Conservation (phyloP, 106 monocot genomes). For the Dendrobium chrysotoxum region DNA sequence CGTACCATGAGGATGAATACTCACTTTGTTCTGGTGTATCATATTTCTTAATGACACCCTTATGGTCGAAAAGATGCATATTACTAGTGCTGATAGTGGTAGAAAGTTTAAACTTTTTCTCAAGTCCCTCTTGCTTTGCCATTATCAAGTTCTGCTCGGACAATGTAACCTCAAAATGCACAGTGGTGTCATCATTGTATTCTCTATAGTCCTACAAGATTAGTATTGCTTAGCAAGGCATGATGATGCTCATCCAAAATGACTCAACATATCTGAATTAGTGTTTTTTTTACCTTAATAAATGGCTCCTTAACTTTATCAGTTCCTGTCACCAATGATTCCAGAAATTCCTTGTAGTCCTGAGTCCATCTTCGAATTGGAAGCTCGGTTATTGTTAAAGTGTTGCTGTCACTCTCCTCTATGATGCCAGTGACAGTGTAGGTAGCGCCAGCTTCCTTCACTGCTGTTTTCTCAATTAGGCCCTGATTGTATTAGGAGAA, state of each 20-base stretch:
- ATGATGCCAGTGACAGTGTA: constrained; percentile 73
- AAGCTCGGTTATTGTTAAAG: constrained; percentile 69
- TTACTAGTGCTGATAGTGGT: constrained; percentile 77
- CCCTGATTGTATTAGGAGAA: constrained; percentile 23
- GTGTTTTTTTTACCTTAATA: constrained; percentile 42
- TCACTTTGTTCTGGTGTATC: constrained; percentile 82
- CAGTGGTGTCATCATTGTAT: constrained; percentile 67
- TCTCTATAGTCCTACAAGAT: constrained; percentile 55
- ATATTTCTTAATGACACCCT: constrained; percentile 78
- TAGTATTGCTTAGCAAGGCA: not conserved
- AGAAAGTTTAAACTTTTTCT: constrained; percentile 89
- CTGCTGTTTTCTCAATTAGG: constrained; percentile 59
- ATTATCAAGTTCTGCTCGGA: constrained; percentile 68
- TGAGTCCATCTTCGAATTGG: constrained; percentile 88
- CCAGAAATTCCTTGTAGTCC: constrained; percentile 84
- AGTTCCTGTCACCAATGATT: constrained; percentile 44
- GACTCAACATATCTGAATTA: not conserved
- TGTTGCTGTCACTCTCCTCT: constrained; percentile 59
- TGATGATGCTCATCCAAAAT: not conserved
- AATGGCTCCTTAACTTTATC: constrained; percentile 89
- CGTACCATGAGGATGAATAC: constrained; percentile 2
- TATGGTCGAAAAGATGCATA: constrained; percentile 95
- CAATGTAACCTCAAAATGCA: constrained; percentile 70
- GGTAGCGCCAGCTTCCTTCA: constrained; percentile 70
- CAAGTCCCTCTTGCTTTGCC: constrained; percentile 68